Conservation (phyloP, 345 rosid species). For the Eucalyptus regnans region DNA sequence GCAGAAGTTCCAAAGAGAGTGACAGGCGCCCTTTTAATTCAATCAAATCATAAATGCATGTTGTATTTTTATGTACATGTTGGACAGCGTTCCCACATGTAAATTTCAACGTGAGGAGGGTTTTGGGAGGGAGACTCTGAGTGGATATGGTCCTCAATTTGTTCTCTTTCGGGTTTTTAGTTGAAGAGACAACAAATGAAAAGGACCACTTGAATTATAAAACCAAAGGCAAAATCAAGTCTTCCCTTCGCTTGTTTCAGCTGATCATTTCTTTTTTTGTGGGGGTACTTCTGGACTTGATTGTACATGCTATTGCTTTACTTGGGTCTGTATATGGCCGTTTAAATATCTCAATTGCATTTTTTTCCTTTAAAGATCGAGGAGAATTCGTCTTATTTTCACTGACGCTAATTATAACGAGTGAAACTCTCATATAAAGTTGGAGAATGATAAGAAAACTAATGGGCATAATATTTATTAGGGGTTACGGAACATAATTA, state of each 20-base stretch:
- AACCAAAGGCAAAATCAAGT: background rate
- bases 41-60: background rate
- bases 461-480: too few species aligned
- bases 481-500: too few species aligned
- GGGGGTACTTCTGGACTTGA: background rate
- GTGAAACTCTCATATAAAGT: background rate
- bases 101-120: background rate
- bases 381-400: accelerated
- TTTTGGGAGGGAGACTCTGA: background rate
- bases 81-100: background rate
- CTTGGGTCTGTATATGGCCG: background rate
- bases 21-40: background rate
- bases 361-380: background rate
- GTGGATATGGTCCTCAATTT: background rate
- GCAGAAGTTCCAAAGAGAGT: background rate
- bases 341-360: background rate
- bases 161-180: background rate
- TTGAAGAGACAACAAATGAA: background rate
- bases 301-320: background rate
- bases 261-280: background rate
- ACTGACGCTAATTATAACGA: accelerated
- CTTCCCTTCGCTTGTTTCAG: background rate
- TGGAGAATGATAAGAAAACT: too few species aligned
- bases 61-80: background rate
- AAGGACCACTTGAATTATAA: background rate